phyloP scores from a whole-genome alignment of 2,329 filamentous ascomycete species.

The Elsinoe batatas region DNA sequence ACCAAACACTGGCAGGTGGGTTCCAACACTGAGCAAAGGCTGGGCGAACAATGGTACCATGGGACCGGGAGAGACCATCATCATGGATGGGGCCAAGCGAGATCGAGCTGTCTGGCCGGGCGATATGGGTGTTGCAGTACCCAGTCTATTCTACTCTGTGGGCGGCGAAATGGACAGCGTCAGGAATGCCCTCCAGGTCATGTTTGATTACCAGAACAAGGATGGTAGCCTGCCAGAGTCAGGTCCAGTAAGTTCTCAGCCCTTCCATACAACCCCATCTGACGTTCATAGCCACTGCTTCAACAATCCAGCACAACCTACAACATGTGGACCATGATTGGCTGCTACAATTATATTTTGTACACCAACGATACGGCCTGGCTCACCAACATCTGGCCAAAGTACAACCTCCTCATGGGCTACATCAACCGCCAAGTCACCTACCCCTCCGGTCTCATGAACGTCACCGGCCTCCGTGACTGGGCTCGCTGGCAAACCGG shows the following conservation, averaged over 20 bases:
- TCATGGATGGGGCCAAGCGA: constrained; percentile 33
- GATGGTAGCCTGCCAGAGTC: constrained; percentile 32
- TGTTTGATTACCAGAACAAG: constrained; percentile 35
- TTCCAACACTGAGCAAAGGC: constrained; percentile 17
- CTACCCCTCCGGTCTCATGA: constrained; percentile 34
- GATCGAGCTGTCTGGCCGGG: constrained; percentile 36
- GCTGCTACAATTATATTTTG: constrained; percentile 49
- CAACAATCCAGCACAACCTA: constrained; percentile 19
- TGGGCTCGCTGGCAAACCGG: constrained; percentile 44
- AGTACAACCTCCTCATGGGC: constrained; percentile 40
- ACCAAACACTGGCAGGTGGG: constrained; percentile 25
- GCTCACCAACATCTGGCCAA: constrained; percentile 38
- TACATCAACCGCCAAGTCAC: constrained; percentile 38
- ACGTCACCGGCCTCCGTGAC: constrained; percentile 41
- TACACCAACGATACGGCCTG: constrained; percentile 45
- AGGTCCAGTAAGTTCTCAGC: constrained; percentile 22
- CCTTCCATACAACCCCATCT: neutral
- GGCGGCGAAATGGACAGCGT: constrained; percentile 37
- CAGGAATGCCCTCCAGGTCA: constrained; percentile 37
- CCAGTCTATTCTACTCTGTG: constrained; percentile 34
- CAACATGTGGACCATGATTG: constrained; percentile 46
- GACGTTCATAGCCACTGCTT: neutral
- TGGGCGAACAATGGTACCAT: constrained; percentile 31
- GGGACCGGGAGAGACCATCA: constrained; percentile 25
- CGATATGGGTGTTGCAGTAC: constrained; percentile 43